These are phyloP conservation scores for Lachancea mirantina DNA, from an alignment of 805 yeast genomes.

Conservation along the genomic window DNA sequence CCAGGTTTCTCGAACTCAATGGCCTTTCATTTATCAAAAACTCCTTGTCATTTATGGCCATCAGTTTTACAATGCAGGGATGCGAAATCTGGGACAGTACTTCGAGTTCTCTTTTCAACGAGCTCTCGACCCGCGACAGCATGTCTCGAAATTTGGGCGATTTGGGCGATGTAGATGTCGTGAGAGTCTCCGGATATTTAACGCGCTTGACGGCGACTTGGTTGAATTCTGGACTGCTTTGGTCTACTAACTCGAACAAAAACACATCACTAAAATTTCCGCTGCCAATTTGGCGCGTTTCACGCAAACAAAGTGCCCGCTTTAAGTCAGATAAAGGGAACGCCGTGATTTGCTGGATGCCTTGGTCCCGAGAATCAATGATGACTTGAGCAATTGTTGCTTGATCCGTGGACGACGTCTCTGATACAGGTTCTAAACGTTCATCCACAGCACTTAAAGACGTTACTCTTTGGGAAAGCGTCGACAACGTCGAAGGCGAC, in stretches of 20 bases:
- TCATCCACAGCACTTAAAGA: conserved; percentile 7
- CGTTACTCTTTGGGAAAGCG: conserved; percentile 9
- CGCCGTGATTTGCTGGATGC: conserved; percentile 15
- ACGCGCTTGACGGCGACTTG: conserved; percentile 69
- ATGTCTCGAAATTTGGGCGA: conserved; percentile 37
- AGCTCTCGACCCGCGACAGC: conserved; percentile 48
- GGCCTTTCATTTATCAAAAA: conserved; percentile 25
- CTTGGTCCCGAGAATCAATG: conserved; percentile 5
- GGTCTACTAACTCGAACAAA: conserved; percentile 34
- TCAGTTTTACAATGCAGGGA: conserved; percentile 60
- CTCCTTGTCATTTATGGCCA: conserved; percentile 37
- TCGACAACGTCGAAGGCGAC: conserved; percentile 5
- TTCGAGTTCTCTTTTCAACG: conserved; percentile 66
- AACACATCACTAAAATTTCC: conserved; percentile 68
- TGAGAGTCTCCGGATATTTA: conserved; percentile 31
- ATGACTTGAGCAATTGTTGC: neutral
- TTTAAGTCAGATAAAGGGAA: conserved; percentile 14
- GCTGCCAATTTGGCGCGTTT: conserved; percentile 44
- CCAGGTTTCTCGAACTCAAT: conserved; percentile 12
- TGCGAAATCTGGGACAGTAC: conserved; percentile 52
- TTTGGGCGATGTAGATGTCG: conserved; percentile 31
- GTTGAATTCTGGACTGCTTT: conserved; percentile 9
- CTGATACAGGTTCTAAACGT: conserved; percentile 3
- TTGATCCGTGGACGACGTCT: neutral
- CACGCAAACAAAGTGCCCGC: conserved; percentile 28